These are phyloP conservation scores for Yamadazyma siamensis DNA, from an alignment of 1,139 yeast genomes.

Conservation along the genomic window DNA sequence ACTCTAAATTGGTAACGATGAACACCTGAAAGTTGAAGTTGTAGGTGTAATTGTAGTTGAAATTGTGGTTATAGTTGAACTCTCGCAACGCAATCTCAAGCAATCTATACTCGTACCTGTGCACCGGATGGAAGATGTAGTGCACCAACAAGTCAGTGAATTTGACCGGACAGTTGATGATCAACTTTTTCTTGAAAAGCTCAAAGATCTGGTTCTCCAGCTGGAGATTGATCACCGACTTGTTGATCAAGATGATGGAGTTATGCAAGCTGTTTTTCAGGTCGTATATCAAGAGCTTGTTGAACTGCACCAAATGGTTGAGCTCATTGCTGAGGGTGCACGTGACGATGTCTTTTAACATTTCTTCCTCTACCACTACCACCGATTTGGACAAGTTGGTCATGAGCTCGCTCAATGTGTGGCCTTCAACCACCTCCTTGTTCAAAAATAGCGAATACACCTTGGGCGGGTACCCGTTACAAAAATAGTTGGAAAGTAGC, in stretches of 20 bases:
- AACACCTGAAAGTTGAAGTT: constrained; percentile 10
- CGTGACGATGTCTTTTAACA: constrained; percentile 33
- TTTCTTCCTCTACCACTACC: constrained; percentile 20
- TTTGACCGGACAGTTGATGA: constrained; percentile 42
- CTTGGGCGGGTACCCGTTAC: constrained; percentile 32
- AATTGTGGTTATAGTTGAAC: constrained; percentile 19
- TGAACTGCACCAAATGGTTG: constrained; percentile 29
- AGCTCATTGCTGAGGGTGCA: constrained; percentile 42
- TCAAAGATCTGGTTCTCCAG: constrained; percentile 22
- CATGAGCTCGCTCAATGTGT: constrained; percentile 19
- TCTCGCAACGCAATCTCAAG: constrained; percentile 40
- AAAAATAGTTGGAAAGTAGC: constrained; percentile 35
- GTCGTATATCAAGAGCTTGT: constrained; percentile 30
- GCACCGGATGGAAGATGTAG: constrained; percentile 36
- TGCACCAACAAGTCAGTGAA: constrained; percentile 43
- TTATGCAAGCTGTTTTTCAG: constrained; percentile 44
- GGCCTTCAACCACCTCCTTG: constrained; percentile 14
- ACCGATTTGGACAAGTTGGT: constrained; percentile 25
- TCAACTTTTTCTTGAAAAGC: constrained; percentile 40
- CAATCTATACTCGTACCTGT: constrained; percentile 38
- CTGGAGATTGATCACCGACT: constrained; percentile 28
- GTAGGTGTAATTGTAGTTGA: constrained; percentile 11
- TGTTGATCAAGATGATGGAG: constrained; percentile 44
- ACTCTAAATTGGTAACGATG: constrained; percentile 10
- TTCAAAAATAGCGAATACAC: constrained; percentile 33